Evolutionary conservation across 306 rosid genomes (phyloP), one percentile per base, ranked within the genome.

Genomic region (Gleditsia sinensis): DNA sequence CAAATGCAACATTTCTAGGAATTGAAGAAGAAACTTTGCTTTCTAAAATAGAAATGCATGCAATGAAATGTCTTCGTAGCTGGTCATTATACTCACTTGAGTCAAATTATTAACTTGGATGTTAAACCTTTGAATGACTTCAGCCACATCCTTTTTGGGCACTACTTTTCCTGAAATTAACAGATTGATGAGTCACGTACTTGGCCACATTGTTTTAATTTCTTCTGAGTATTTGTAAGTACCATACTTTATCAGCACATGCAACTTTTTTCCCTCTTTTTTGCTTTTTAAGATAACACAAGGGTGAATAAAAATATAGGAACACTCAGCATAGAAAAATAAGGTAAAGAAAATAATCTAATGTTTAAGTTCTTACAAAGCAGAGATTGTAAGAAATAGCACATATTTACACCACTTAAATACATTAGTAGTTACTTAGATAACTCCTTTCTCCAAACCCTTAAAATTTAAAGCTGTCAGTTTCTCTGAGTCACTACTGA

Each of bases 71-170:
- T 46, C 74, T 62, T 39, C 42, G 63, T 43, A 33, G 68, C 50
- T 34, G 57, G 43, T 75, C 71, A 67, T 67, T 9, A 55, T 39
- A 55, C 85, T 60, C 53, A 92, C 98, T 84, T 94, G 99, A 73
- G 97, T 94, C 86, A 94, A 84, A 86, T 92, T 94, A 84, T 89
- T 89, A 71, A 94, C 99, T 88, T 94, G 99, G 66, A 92, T 90
- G 77, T 90, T 92, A 86, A 91, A 94, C 82, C 92, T 86, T 82
- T 87, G 86, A 74, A 86, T 88, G 77, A 86, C 80, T 83, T 88
- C 96, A 46, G 84, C 78, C 36, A 92, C 73, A 33, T 88, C 96
- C 74, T 80, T 94, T 77, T 86, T 91, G 20, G 97, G 77, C 75
- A 88, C 97, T 48, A 55, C 82, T 78, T 75, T 91, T 37, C 95